Conservation (phyloP, 2,329 filamentous ascomycete genomes). For the Cadophora sp. region DNA sequence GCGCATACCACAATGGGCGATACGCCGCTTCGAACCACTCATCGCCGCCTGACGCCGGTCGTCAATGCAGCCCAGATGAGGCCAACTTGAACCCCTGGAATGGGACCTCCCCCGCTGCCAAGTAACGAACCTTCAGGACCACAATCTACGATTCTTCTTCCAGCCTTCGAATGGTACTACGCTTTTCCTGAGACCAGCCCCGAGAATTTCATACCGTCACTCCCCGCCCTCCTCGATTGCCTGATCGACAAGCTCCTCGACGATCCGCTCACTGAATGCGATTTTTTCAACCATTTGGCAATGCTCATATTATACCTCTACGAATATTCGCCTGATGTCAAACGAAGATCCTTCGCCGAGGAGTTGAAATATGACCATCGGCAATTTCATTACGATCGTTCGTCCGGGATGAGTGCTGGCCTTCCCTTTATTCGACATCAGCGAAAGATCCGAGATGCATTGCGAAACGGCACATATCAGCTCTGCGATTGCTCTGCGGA, state of each 20-base stretch:
- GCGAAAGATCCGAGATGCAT: slow-evolving; percentile 9
- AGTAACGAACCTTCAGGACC: not conserved
- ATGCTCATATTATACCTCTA: not conserved
- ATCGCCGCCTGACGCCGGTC: not conserved
- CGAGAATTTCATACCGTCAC: not conserved
- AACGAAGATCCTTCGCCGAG: not conserved
- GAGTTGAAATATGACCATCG: not conserved
- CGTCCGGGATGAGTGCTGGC: not conserved
- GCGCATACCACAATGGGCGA: not conserved
- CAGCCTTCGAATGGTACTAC: slow-evolving; percentile 29
- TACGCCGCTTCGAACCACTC: not conserved
- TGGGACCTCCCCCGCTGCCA: not conserved
- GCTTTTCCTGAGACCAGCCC: not conserved
- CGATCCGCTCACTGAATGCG: not conserved
- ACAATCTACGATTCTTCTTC: not conserved
- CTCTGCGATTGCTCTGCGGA: slow-evolving; percentile 25
- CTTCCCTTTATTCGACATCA: not conserved
- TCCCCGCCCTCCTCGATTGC: not conserved
- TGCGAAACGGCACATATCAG: slow-evolving; percentile 22
- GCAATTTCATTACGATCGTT: not conserved
- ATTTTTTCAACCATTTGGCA: not conserved
- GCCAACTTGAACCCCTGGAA: not conserved
- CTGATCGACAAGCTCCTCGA: not conserved
- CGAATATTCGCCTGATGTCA: not conserved
- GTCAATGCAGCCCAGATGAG: not conserved